Conservation (phyloP, 2,329 filamentous ascomycete species). For the Ampelomyces quisqualis region DNA sequence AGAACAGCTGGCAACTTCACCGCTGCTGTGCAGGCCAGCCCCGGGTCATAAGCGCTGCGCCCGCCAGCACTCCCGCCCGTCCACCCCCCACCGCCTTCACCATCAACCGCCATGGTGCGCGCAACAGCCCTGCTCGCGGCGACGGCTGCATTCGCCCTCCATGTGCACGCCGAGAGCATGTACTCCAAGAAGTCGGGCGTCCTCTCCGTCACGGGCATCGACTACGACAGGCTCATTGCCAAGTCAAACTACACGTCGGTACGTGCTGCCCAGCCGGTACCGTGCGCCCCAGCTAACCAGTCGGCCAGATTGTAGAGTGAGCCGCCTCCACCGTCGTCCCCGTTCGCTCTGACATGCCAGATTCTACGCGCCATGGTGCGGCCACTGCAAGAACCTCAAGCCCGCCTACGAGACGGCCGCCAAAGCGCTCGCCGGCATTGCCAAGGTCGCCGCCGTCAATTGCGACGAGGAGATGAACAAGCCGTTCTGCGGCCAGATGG, state of each 20-base stretch:
- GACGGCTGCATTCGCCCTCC: slow-evolving; percentile 65
- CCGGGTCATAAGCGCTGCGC: slow-evolving; percentile 10
- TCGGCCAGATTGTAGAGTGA: slow-evolving; percentile 45
- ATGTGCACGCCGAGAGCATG: slow-evolving; percentile 67
- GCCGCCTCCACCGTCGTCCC: slow-evolving; percentile 8
- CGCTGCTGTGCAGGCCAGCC: too few species aligned
- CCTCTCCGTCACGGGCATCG: slow-evolving; percentile 74
- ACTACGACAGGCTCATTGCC: slow-evolving; percentile 78
- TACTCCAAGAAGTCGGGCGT: slow-evolving; percentile 89
- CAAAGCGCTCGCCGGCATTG: slow-evolving; percentile 82
- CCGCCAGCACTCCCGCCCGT: slow-evolving; percentile 8
- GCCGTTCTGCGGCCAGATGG: slow-evolving; percentile 78
- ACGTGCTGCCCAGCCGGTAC: slow-evolving; percentile 41
- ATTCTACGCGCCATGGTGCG: slow-evolving; percentile 98
- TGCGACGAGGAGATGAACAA: slow-evolving; percentile 96
- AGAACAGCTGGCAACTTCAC: slow-evolving; percentile 5
- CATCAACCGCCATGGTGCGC: slow-evolving; percentile 36
- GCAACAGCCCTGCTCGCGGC: slow-evolving; percentile 50
- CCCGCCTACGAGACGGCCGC: slow-evolving; percentile 94
- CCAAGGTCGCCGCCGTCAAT: slow-evolving; percentile 91
- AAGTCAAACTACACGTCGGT: slow-evolving; percentile 91
- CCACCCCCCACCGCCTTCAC: slow-evolving; percentile 1
- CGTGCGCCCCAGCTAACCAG: slow-evolving; percentile 5
- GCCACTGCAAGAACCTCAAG: slow-evolving; percentile 94
- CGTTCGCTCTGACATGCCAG: slow-evolving; percentile 50